Evolutionary conservation across 768 basidiomycete species (phyloP).

Genomic region (Suillus paluster): DNA sequence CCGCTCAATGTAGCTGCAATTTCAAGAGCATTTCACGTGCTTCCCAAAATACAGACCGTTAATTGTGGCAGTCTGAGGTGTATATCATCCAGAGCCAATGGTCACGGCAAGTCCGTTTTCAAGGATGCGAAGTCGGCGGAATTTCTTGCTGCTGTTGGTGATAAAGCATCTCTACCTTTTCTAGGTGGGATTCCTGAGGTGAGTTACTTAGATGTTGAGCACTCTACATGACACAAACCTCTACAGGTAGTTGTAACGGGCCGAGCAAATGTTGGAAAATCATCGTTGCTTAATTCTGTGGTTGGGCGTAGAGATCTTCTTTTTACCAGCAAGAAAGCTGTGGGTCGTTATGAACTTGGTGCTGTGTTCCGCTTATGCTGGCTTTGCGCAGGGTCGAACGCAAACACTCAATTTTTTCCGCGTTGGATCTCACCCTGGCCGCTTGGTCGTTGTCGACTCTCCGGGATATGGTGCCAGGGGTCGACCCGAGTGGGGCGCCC

Average conservation of each 20-base stretch:
- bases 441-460: constrained; percentile 74
- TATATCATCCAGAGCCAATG: constrained; percentile 1
- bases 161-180: constrained; percentile 21
- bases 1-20: not conserved
- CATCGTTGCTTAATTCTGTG: constrained; percentile 71
- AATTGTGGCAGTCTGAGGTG: not conserved
- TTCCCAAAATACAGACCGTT: not conserved
- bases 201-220: constrained; percentile 15
- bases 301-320: constrained; percentile 60
- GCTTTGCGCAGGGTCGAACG: constrained; percentile 62
- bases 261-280: constrained; percentile 81
- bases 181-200: constrained; percentile 31
- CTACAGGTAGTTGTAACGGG: constrained; percentile 43
- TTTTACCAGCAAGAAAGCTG: constrained; percentile 72
- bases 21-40: not conserved
- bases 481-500: constrained; percentile 71
- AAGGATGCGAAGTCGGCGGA: constrained; percentile 30
- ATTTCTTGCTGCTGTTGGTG: constrained; percentile 28
- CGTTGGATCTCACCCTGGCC: constrained; percentile 58
- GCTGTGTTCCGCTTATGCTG: not conserved
- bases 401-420: constrained; percentile 72
- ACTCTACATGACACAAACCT: not conserved
- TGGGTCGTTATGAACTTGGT: constrained; percentile 36
- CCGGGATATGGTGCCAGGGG: constrained; percentile 83
- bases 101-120: constrained; percentile 23